Base-by-base conservation (phyloP, 768 basidiomycete genomes). In the Termitomyces sp. region DNA sequence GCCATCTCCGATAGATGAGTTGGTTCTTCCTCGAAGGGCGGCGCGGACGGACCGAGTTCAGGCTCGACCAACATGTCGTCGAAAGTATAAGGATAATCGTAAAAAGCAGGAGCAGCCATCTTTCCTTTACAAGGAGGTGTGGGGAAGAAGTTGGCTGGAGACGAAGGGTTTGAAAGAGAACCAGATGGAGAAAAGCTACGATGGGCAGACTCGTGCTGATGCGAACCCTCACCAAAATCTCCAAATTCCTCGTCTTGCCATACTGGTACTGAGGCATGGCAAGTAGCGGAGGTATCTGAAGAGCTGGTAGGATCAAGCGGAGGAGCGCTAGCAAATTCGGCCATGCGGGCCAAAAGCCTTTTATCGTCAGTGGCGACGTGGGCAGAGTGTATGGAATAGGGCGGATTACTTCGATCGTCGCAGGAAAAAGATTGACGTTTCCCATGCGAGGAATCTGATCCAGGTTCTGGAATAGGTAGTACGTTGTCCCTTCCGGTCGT, bases 361-460 rank as follows among this genome's bases (percentile, higher is more conserved):
- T 88, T 88, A 70, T 88, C 87, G 68, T 88, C 87, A 2, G 80
- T 86, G 17, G 87, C 86, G 51, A 88, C 75, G 67, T 88, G 86
- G n/a, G 83, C 86, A 17, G 73, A 73, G 53, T 73, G 73, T 29
- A 69, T 42, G 14, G 72, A 67, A 15, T 72, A 67, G 15, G 65
- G 38, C 20, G 69, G 68, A 36, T 64, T 43, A 31, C 37, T 34
- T 36, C 56, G 54, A 47, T 15, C 9, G 34, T 59, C 51, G n/a
- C 20, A 49, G 12, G 57, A 53, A 34, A 68, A 60, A 45, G 64
- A 63, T 15, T 61, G 60, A 34, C 51, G 43, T 40, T 60, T 64
- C 17, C 63, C 66, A 54, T 68, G 65, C 58, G 59, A 51, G 5
- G 62, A 50, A 4, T 45, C 51, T 46, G 59, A 47, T 17, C 15